These are phyloP conservation scores for Cercospora citrullina DNA, from an alignment of 2,329 filamentous ascomycete genomes.

Conservation along the genomic window DNA sequence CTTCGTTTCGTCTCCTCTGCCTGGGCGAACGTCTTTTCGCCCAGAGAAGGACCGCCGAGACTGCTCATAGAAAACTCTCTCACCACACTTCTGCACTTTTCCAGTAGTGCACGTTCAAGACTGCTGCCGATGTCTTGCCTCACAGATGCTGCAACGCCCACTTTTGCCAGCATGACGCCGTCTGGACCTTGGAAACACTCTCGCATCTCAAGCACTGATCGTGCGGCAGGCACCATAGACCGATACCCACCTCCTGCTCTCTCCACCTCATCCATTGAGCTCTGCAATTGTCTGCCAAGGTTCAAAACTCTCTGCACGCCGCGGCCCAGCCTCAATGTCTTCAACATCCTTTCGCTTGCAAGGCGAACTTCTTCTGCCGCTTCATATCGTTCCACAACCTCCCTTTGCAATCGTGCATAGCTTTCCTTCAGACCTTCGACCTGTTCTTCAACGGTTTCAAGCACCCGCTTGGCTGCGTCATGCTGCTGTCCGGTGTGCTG, in stretches of 20 bases:
- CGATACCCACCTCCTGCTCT: constrained; percentile 58
- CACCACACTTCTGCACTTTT: constrained; percentile 64
- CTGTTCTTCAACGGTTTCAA: constrained; percentile 76
- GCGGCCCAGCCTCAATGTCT: constrained; percentile 74
- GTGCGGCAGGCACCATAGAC: constrained; percentile 77
- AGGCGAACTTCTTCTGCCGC: constrained; percentile 79
- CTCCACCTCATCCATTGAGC: constrained; percentile 71
- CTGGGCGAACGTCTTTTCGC: constrained; percentile 54
- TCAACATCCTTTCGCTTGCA: constrained; percentile 75
- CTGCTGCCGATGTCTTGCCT: constrained; percentile 69
- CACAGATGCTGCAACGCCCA: constrained; percentile 71
- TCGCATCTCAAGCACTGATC: constrained; percentile 70
- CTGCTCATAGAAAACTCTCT: constrained; percentile 78
- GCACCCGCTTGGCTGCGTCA: constrained; percentile 68
- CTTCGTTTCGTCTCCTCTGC: constrained; percentile 73
- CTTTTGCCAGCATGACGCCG: constrained; percentile 70
- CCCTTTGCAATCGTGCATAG: constrained; percentile 80
- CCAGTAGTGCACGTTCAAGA: constrained; percentile 69
- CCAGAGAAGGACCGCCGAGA: constrained; percentile 39
- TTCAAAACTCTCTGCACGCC: constrained; percentile 76
- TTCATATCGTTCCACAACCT: constrained; percentile 82
- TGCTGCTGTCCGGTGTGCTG: constrained; percentile 74
- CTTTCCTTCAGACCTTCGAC: constrained; percentile 77
- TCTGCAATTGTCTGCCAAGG: constrained; percentile 80
- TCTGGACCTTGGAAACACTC: constrained; percentile 47